Evolutionary conservation across 352 stramenopile species (phyloP).

Genomic region (Phytophthora colocasiae): DNA sequence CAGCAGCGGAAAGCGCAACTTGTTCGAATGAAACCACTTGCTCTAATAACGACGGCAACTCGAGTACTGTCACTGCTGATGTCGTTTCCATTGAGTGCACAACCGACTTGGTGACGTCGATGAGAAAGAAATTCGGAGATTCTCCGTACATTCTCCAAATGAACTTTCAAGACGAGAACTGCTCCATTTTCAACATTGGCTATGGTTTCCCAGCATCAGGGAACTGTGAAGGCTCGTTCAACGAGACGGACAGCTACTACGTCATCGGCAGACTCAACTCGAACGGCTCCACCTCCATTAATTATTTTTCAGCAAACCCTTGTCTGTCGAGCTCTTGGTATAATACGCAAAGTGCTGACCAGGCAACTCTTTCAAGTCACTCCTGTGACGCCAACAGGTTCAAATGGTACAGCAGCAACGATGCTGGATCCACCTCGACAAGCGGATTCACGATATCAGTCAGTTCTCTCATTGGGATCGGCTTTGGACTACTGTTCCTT

Average conservation of each 20-base stretch:
- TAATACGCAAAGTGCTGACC: neutral
- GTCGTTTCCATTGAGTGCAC: slow-evolving; percentile 16
- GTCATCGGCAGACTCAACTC: slow-evolving; percentile 21
- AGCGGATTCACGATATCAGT: slow-evolving; percentile 3
- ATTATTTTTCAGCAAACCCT: slow-evolving; percentile 17
- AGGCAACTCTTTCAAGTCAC: slow-evolving; percentile 9
- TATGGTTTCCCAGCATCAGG: slow-evolving; percentile 16
- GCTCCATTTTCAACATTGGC: neutral
- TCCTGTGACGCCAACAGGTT: slow-evolving; percentile 17
- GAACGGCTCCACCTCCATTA: slow-evolving; percentile 19
- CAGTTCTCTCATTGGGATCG: slow-evolving; percentile 10
- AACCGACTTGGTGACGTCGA: slow-evolving; percentile 7
- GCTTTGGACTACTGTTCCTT: slow-evolving; percentile 6
- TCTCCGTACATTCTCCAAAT: slow-evolving; percentile 22
- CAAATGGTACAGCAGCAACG: slow-evolving; percentile 34
- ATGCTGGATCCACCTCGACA: neutral
- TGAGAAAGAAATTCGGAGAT: slow-evolving; percentile 16
- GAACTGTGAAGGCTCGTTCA: slow-evolving; percentile 15
- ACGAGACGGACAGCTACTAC: slow-evolving; percentile 22
- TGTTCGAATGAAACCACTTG: slow-evolving; percentile 6
- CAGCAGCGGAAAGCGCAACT: neutral
- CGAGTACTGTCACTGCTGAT: slow-evolving; percentile 3
- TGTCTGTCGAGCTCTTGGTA: slow-evolving; percentile 14
- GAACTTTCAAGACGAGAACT: slow-evolving; percentile 3
- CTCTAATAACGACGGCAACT: neutral